Percentiles rank a stretch among this genome's conserved stretches.
phyloP scores from a whole-genome alignment of 108 stramenopile species.

The Parietichytrium sp. region DNA sequence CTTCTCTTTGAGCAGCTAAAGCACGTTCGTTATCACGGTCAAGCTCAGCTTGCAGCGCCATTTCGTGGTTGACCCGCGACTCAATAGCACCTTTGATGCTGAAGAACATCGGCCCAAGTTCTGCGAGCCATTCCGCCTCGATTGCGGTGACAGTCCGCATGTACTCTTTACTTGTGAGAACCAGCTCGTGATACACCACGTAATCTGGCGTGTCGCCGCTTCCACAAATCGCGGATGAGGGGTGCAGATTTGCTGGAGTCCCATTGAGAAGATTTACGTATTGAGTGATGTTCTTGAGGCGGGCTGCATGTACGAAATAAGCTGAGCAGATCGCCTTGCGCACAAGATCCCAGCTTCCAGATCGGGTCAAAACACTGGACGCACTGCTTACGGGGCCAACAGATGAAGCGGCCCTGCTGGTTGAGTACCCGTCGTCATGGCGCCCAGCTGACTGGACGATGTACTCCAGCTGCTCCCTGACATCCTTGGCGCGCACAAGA shows the following conservation, averaged over 20 bases:
- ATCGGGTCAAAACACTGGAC: neutral
- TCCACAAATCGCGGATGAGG: conserved; percentile 84
- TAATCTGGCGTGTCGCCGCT: conserved; percentile 97
- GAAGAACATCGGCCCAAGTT: conserved; percentile 98
- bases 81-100: conserved; percentile 27
- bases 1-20: too few relatives aligned
- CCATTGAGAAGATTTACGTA: conserved; percentile 98
- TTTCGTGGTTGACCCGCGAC: too few relatives aligned
- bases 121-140: conserved; percentile 97
- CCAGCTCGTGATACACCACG: conserved; percentile 95
- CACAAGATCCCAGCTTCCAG: conserved; percentile 81
- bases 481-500: conserved; percentile 91
- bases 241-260: conserved; percentile 82
- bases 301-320: conserved; percentile 94
- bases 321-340: conserved; percentile 97
- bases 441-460: too few relatives aligned
- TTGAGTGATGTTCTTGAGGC: conserved; percentile 95
- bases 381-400: too few relatives aligned
- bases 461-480: conserved; percentile 89
- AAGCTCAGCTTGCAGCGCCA: too few relatives aligned
- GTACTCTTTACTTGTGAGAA: conserved; percentile 94
- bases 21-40: too few relatives aligned
- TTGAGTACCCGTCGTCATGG: too few relatives aligned
- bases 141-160: conserved; percentile 97
- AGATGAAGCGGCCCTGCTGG: too few relatives aligned